Base-by-base conservation (phyloP, 1,139 yeast species). In the Hanseniaspora uvarum region DNA sequence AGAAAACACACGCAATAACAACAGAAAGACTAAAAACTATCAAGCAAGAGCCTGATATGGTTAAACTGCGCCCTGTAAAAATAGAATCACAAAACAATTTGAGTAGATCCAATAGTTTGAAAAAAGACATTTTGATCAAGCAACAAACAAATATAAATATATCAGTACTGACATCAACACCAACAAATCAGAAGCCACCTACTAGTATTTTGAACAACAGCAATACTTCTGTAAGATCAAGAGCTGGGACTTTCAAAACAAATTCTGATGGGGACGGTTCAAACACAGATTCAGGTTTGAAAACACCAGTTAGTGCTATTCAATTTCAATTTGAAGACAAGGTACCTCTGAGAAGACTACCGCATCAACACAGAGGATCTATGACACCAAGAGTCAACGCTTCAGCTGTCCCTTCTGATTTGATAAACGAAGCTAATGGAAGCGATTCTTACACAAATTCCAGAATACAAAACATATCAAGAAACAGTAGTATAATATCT, bases 291-390 rank as follows among this genome's bases (percentile, higher is more conserved):
- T 18, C 31, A 4, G 55, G 50, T 6, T 16, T 53, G 26, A 53
- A 53, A n/a, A 53, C 55, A 2, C 55, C 55, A 10, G 52, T 46
- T 10, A 53, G 52, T 37, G 55, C 55, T 7, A 48, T 53, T 10
- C 55, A 53, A 30, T 53, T 53, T 36, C 52, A 47, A 5, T 46
- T 53, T 31, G 55, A 53, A 28, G 55, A 53, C 26, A 48, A 36
- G n/a, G 14, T 47, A 1, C 52, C 49, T 14, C 12, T 18, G 64
- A 61, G 33, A 61, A 62, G 56, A 58, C 57, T 53, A 12, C 60
- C 65, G 1, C 67, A 65, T 52, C 55, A 52, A 38, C 78, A 75
- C 58, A 63, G 81, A 54, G 78, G 78, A 18, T 76, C 80, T 2
- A 75, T 76, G 52, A 72, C 77, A 53, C 71, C 74, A 1, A 64